Base-by-base conservation (phyloP, 202 grass and related monocot genomes). In the Cymbopogon flexuosus region DNA sequence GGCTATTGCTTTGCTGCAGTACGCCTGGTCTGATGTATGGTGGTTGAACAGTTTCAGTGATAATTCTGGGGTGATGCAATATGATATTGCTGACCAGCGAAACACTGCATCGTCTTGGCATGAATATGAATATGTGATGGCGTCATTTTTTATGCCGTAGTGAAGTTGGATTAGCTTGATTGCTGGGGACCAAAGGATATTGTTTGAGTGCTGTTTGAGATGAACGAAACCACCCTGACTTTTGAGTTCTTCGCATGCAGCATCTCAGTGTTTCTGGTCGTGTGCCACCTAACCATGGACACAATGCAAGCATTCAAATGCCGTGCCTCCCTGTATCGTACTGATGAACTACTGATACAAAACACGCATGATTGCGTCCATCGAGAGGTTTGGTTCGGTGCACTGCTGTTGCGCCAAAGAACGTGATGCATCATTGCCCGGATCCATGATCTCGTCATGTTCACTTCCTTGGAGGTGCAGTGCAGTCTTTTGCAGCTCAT, bases 61-160 rank as follows among this genome's bases (percentile, higher is more conserved):
- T 67, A 30, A 31, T 42, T 69, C 87, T 83, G 87, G 87, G 51
- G 83, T 86, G 83, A 89, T 69, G 83, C 87, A 89, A 73, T 42
- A 62, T 81, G 10, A 63, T 72, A 82, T 85, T 85, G 83, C 88
- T 86, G 88, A 86, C 83, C 83, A 74, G 88, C 18, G 29, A 77
- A 7, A 1, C 74, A 52, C 62, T 61, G 77, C 27, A 11, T 72
- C 34, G 11, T 86, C 73, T 78, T 69, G 68, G 36, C 35, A 40
- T 58, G 61, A 85, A 62, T 75, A 54, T 39, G 8, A 31, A n/a
- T n/a, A n/a, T n/a, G n/a, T 41, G 13, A 19, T 12, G 16, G 14
- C 64, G 24, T 33, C 5, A 19, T 16, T 4, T 62, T 16, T 68
- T 1, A 8, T 63, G 62, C 15, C 68, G 6, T 43, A 29, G 14